phyloP scores from a whole-genome alignment of 225 moss, liverwort and hornwort species.

The Anthoceros angustus region DNA sequence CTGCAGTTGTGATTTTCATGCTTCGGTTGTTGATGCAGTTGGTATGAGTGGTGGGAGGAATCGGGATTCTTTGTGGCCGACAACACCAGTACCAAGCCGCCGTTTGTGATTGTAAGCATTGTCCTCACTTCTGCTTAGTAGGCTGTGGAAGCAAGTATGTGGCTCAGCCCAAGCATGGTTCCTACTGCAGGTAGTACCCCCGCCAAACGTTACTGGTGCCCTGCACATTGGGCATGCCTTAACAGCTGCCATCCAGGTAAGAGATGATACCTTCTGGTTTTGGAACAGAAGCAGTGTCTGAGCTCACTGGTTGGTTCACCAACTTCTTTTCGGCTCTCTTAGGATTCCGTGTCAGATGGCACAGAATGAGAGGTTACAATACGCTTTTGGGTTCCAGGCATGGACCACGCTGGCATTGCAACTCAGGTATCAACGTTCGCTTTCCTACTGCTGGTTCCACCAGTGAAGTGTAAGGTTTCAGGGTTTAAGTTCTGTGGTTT shows the following conservation, averaged over 20 bases:
- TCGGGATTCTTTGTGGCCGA: conserved; percentile 67
- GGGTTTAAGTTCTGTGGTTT: neutral
- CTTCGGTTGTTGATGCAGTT: conserved; percentile 22
- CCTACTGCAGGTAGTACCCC: conserved; percentile 52
- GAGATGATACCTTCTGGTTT: neutral
- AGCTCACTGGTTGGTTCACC: neutral
- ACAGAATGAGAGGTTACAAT: conserved; percentile 90
- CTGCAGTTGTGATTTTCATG: neutral
- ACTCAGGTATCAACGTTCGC: conserved; percentile 42
- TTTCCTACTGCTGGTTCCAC: conserved; percentile 5
- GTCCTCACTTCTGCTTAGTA: neutral
- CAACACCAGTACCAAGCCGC: conserved; percentile 47
- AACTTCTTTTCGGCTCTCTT: conserved; percentile 4
- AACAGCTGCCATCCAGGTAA: conserved; percentile 66
- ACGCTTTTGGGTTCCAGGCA: conserved; percentile 90
- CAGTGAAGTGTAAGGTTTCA: neutral
- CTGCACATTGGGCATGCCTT: conserved; percentile 93
- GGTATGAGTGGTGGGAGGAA: conserved; percentile 97
- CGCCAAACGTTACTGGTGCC: conserved; percentile 91
- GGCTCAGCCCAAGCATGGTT: neutral
- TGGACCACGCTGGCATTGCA: conserved; percentile 94
- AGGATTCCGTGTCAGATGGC: conserved; percentile 83
- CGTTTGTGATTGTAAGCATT: conserved; percentile 68
- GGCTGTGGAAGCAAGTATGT: neutral
- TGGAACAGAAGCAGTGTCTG: no score